phyloP scores from a whole-genome alignment of 2,329 filamentous ascomycete species.

The Venturiaceae sp. region DNA sequence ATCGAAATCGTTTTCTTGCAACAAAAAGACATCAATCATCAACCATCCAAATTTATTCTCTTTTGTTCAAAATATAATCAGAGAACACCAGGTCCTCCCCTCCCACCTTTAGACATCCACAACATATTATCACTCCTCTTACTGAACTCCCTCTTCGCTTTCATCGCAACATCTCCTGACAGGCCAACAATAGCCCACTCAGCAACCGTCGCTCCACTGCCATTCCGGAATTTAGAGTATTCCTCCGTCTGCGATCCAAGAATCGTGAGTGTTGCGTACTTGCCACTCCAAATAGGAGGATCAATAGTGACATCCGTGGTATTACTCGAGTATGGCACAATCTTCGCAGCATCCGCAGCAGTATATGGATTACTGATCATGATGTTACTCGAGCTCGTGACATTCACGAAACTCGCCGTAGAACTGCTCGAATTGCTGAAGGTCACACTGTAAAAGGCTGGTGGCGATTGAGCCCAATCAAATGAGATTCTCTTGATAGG shows the following conservation, averaged over 20 bases:
- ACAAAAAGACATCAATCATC: too few relatives aligned
- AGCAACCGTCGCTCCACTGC: conserved; percentile 40
- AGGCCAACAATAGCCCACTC: too few relatives aligned
- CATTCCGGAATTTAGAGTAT: not conserved
- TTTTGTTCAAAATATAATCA: too few relatives aligned
- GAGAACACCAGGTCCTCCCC: too few relatives aligned
- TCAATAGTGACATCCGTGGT: conserved; percentile 34
- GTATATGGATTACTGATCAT: conserved; percentile 32
- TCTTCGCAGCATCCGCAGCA: conserved; percentile 20
- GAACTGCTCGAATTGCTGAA: conserved; percentile 41
- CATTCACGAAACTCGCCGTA: conserved; percentile 15
- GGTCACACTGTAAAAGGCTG: conserved; percentile 41
- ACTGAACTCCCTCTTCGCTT: too few relatives aligned
- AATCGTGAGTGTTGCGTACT: conserved; percentile 37
- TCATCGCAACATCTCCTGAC: too few relatives aligned
- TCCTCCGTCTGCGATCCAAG: conserved; percentile 21
- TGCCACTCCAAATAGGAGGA: conserved; percentile 29
- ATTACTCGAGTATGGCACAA: conserved; percentile 32
- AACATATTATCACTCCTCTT: too few relatives aligned
- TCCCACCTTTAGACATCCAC: too few relatives aligned
- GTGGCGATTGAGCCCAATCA: conserved; percentile 51
- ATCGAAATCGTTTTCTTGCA: too few relatives aligned
- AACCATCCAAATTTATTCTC: too few relatives aligned
- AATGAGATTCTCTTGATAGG: conserved; percentile 43
- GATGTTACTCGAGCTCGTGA: conserved; percentile 18